Percentiles rank a stretch among this genome's conserved stretches.
These are phyloP conservation scores for Leishmania mexicana DNA, from an alignment of 208 protist species.

Conservation along the genomic window DNA sequence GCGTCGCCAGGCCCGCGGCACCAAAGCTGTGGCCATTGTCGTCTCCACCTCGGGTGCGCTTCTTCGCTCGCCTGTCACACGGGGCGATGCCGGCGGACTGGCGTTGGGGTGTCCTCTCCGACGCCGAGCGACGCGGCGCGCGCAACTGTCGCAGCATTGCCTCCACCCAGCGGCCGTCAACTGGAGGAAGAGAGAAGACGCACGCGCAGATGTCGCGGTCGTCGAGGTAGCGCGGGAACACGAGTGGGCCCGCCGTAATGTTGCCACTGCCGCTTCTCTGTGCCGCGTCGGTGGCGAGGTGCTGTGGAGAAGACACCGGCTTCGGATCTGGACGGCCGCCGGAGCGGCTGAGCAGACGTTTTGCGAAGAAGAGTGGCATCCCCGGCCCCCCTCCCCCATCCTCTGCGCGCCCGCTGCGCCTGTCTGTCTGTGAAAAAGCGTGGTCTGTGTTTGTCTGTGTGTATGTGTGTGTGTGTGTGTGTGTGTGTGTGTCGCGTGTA, in stretches of 20 bases:
- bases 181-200: slow-evolving; percentile 5
- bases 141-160: slow-evolving; percentile 1
- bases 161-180: slow-evolving; percentile 8
- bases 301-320: not conserved
- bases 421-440: not conserved
- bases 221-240: slow-evolving; percentile 11
- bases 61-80: not conserved
- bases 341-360: not conserved
- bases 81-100: not conserved
- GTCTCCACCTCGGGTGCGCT: not conserved
- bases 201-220: slow-evolving; percentile 1
- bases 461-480: not conserved
- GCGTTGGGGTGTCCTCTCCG: not conserved
- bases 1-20: not conserved
- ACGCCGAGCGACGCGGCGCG: not conserved
- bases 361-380: slow-evolving; percentile 15
- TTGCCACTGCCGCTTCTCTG: not conserved
- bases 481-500: no score
- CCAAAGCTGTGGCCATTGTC: not conserved
- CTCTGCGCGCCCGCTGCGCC: not conserved
- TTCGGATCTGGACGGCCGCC: not conserved
- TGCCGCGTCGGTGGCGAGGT: not conserved
- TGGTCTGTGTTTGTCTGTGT: not conserved
- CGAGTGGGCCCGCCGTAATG: not conserved
- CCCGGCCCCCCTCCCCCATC: not conserved